These are phyloP conservation scores for Coniochaeta sp. DNA, from an alignment of 2,329 filamentous ascomycete genomes.

Conservation along the genomic window DNA sequence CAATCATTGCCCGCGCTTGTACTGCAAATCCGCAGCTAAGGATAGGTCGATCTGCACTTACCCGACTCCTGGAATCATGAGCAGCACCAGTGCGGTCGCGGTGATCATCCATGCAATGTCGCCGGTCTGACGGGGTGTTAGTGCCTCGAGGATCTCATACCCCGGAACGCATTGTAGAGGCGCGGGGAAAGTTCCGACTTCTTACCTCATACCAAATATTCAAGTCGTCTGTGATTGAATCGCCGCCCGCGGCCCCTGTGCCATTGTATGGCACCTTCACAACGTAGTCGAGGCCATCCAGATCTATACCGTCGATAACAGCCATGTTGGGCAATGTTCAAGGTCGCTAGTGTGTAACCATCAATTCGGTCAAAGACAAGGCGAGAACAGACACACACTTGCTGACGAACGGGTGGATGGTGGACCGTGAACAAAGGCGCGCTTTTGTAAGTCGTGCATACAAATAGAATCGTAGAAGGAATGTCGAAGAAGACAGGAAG, in stretches of 20 bases:
- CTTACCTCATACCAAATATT: constrained; percentile 72
- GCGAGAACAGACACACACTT: not conserved
- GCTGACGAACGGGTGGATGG: not conserved
- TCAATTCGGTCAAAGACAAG: not conserved
- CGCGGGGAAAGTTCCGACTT: constrained; percentile 3
- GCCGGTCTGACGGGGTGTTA: constrained; percentile 49
- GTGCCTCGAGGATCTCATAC: constrained; percentile 1
- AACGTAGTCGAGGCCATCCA: constrained; percentile 35
- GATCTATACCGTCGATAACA: constrained; percentile 29
- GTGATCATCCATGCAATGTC: constrained; percentile 83
- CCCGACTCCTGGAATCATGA: constrained; percentile 91
- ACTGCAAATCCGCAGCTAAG: not conserved
- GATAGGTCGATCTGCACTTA: constrained; percentile 24
- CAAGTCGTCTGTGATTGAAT: constrained; percentile 60
- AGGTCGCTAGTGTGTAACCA: not conserved
- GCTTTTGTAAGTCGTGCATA: not conserved
- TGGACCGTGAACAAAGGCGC: not conserved
- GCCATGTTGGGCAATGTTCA: constrained; percentile 18
- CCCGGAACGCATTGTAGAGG: not conserved
- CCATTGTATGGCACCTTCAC: constrained; percentile 54
- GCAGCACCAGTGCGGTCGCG: constrained; percentile 71
- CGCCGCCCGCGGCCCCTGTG: constrained; percentile 55
- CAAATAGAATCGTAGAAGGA: not conserved
- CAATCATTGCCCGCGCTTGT: not conserved
- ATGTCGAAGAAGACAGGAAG: not conserved